Evolutionary conservation across 768 basidiomycete genomes (phyloP), one percentile per base, ranked within the genome.

Genomic region (Lyophyllum shimeji): DNA sequence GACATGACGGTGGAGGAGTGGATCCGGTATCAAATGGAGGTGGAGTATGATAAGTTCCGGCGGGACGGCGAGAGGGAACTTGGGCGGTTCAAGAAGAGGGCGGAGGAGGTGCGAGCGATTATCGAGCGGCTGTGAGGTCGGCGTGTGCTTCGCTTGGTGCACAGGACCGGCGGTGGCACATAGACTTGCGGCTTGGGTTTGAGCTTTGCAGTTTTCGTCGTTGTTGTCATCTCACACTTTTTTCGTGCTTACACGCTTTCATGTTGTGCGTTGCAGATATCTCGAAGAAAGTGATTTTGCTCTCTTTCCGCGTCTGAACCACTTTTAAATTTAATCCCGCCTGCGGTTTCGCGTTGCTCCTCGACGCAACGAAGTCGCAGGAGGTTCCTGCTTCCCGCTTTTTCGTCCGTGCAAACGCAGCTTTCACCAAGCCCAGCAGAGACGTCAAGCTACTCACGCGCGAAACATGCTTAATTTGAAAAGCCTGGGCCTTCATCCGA

Each of bases 1-100:
- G 71, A 77, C 18, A 87, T 94, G 89, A 89, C 90, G 0, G 79
- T 95, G 46, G 92, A 94, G 64, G 83, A 94, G 64, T 90, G 90
- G 83, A 85, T 93, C 55, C 77, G 86, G 52, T 81, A 83, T 60
- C 90, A 93, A 71, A 88, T 91, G 67, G 78, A 78, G 59, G 69
- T 82, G 45, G 80, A 91, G 69, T 84, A 82, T 60, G 83, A 86
- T 60, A 82, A 77, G 55, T 75, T 79, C 52, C 70, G 70, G 47
- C 63, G 77, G 50, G 77, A 79, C 53, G 76, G 77, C n/a, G 75
- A 77, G 60, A 63, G 76, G 52, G 76, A 77, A 60, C 54, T 79
- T 58, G 67, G 67, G 52, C 66, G 72, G 61, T 77, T 77, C 55
- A 74, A 71, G 64, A 70, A 69, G 57, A 67, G 62, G 49, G 75